Conservation (phyloP, 768 basidiomycete genomes). For the Gautieria morchelliformis region DNA sequence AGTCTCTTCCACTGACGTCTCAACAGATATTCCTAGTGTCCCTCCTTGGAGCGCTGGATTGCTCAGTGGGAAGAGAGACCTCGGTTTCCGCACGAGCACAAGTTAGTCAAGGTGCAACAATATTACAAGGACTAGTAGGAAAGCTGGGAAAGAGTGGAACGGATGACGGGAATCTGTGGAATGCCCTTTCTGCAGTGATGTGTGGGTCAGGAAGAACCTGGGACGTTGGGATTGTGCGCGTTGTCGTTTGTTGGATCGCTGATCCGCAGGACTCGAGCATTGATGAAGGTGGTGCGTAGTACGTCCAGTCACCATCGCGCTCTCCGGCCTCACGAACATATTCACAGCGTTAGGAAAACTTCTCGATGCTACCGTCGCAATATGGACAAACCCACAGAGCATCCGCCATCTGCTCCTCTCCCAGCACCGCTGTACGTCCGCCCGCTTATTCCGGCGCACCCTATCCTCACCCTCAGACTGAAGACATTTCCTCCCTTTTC, state of each 20-base stretch:
- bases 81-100: slow-evolving; percentile 28
- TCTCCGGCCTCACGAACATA: slow-evolving; percentile 16
- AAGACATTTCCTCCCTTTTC: slow-evolving; percentile 68
- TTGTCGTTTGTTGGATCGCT: slow-evolving; percentile 65
- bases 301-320: not conserved
- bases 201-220: slow-evolving; percentile 41
- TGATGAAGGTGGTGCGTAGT: slow-evolving; percentile 17
- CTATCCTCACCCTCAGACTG: not conserved
- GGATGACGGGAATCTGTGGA: slow-evolving; percentile 38
- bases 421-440: slow-evolving; percentile 61
- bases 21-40: slow-evolving; percentile 53
- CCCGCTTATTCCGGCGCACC: not conserved
- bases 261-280: slow-evolving; percentile 29
- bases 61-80: slow-evolving; percentile 23
- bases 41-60: slow-evolving; percentile 40
- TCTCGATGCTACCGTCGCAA: slow-evolving; percentile 39
- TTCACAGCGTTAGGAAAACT: slow-evolving; percentile 37
- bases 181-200: slow-evolving; percentile 37
- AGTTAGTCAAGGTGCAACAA: slow-evolving; percentile 42
- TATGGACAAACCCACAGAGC: slow-evolving; percentile 72
- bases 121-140: slow-evolving; percentile 51
- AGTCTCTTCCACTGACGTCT: slow-evolving; percentile 38
- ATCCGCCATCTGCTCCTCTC: slow-evolving; percentile 71
- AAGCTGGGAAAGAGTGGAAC: slow-evolving; percentile 14
- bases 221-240: slow-evolving; percentile 45